Base-by-base conservation (phyloP, 331 rosid genomes). In the Telfairia occidentalis region DNA sequence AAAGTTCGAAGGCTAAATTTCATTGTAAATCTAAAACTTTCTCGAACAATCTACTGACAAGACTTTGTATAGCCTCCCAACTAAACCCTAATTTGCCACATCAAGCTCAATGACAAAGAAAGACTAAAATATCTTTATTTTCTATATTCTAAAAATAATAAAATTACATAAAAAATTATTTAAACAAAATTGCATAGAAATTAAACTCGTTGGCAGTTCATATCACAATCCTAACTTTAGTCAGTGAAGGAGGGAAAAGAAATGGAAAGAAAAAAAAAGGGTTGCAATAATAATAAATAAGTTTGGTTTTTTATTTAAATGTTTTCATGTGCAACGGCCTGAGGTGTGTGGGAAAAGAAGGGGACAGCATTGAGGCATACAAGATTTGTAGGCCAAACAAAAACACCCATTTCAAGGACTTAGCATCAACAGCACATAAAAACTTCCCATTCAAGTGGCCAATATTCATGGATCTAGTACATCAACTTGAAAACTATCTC, bases 301-400 rank as follows among this genome's bases (percentile, higher is more conserved):
- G 52, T 15, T 67, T 61, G 70, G 37, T 42, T 42, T 67, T 67
- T 67, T 38, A 42, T 21, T 12, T 43, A 63, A 63, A 63, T 63
- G 71, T 46, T 49, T 45, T 45, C 75, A 71, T 71, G 75, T 71
- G 75, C 75, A 28, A 71, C 46, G 75, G 75, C 75, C 75, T 46
- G 12, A 71, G 18, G 38, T 28, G 59, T 71, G 75, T 71, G 29
- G 75, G 75, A 71, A 48, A 48, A 46, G 29, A 28, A 71, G 75
- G 75, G 60, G 18, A 71, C 75, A 71, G 1, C 18, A 28, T 48
- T 8, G 38, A 48, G 59, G 40, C 75, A 71, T 26, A 71, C 60
- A 71, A 71, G 75, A 71, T 71, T 71, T 71, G 75, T 71, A 71
- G 75, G 75, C 75, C 75, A 71, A 71, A 71, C 59, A 26, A 18